Evolutionary conservation across 495 filamentous ascomycete species (phyloP), one percentile per base, ranked within the genome.

Genomic region (Xylaria palmicola): DNA sequence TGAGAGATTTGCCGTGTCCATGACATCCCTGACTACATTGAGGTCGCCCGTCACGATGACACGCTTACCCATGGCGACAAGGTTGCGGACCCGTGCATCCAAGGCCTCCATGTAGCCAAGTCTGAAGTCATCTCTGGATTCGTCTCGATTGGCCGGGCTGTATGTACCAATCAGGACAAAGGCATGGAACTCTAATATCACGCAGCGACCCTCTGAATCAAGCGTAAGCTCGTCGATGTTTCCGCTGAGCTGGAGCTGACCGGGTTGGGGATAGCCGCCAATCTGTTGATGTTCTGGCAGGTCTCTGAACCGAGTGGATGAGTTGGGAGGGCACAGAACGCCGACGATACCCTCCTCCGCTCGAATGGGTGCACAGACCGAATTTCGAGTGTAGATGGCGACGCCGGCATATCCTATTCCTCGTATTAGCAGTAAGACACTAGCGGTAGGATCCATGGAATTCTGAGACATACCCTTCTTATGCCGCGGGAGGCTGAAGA

Each of bases 331-430:
- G 32, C 83, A 86, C 26, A 97, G 82, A 10, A 90, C 78, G 8
- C 94, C 94, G 3, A 90, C 89, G 56, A 98, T 85, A 27, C 94
- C 94, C 79, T 97, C 94, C 76, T 98, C 94, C 2, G 92, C 93
- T 44, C 88, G 85, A 13, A 98, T 92, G 0, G 94, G 94, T 17
- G 86, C 85, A 72, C 94, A 98, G 54, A 85, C 87, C 4, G 90
- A 85, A 69, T 92, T 91, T n/a, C 93, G 86, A 2, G 92, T 97
- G 73, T 98, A 98, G 19, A 98, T 90, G 12, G 89, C 94, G 2
- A 98, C 91, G 1, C 94, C 94, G 17, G 94, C 95, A 71, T 98
- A 98, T n/a, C 94, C 93, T 95, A 37, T 10, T 41, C 20, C 19
- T 19, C 24, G 29, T 61, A 54, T 71, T 56, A 60, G 41, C 26